Evolutionary conservation across 2,329 filamentous ascomycete species (phyloP).

Genomic region (Botrytis cinerea): DNA sequence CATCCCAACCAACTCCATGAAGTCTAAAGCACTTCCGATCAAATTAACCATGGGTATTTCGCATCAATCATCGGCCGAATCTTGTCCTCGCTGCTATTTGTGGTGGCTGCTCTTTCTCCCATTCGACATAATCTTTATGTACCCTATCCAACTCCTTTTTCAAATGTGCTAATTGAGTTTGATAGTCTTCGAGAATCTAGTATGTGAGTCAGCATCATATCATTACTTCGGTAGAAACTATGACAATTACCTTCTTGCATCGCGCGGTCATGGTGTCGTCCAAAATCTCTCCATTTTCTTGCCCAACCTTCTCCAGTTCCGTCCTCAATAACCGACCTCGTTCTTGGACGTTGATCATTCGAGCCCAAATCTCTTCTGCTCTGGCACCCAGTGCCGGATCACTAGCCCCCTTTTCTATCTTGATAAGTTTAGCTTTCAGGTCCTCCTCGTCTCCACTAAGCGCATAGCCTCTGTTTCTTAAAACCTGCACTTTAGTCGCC

Average conservation of each 20-base stretch:
- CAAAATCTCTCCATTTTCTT: constrained; percentile 57
- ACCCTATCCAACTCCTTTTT: constrained; percentile 62
- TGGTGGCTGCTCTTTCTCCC: constrained; percentile 47
- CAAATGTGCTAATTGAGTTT: constrained; percentile 75
- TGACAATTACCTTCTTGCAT: constrained; percentile 67
- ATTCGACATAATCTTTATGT: constrained; percentile 54
- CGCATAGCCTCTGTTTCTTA: constrained; percentile 79
- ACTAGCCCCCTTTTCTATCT: constrained; percentile 67
- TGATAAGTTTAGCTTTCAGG: constrained; percentile 69
- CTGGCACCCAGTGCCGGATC: constrained; percentile 74
- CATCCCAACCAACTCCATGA: constrained; percentile 23
- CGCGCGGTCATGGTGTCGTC: constrained; percentile 71
- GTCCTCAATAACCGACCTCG: constrained; percentile 71
- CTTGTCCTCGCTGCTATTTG: constrained; percentile 18
- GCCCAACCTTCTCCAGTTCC: constrained; percentile 69
- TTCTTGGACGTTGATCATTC: constrained; percentile 73
- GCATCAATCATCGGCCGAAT: constrained; percentile 23
- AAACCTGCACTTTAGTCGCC: constrained; percentile 76
- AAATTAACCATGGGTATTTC: constrained; percentile 24
- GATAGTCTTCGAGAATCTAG: constrained; percentile 78
- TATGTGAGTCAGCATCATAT: constrained; percentile 29
- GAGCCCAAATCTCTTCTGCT: constrained; percentile 84
- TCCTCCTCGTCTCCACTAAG: constrained; percentile 79
- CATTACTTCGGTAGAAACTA: constrained; percentile 21
- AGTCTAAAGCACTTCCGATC: constrained; percentile 20